phyloP scores from a whole-genome alignment of 495 filamentous ascomycete genomes.

The Penicillium manginii region DNA sequence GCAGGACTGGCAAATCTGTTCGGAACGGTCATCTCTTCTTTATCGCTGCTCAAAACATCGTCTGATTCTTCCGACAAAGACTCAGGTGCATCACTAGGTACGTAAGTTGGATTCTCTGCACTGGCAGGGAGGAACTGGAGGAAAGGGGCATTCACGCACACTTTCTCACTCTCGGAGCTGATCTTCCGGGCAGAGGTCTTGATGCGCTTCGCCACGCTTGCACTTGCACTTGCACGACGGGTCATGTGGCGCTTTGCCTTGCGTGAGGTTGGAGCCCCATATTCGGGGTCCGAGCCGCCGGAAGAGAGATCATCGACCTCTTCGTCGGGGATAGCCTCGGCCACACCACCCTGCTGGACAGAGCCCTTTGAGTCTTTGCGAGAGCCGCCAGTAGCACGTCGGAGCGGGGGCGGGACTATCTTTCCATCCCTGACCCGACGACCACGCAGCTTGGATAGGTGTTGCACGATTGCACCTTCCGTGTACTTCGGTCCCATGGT shows the following conservation, averaged over 20 bases:
- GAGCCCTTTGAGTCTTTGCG: background rate
- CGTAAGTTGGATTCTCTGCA: background rate
- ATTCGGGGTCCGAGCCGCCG: background rate
- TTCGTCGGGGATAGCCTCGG: background rate
- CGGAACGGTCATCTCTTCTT: background rate
- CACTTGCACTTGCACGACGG: background rate
- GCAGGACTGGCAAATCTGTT: background rate
- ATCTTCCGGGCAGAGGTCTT: background rate
- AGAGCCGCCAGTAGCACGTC: conserved; percentile 6
- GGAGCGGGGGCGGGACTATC: conserved; percentile 43
- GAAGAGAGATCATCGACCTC: background rate
- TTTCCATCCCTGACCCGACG: conserved; percentile 35
- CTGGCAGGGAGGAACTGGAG: background rate
- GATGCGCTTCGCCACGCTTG: background rate
- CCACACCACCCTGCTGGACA: background rate
- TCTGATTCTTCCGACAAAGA: background rate
- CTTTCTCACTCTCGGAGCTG: background rate
- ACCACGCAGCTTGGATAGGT: conserved; percentile 49
- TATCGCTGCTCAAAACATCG: background rate
- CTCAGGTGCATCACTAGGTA: background rate
- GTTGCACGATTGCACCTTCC: conserved; percentile 52
- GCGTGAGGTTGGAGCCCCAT: background rate
- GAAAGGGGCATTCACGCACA: background rate
- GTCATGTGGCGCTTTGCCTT: background rate
- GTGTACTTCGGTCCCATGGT: conserved; percentile 41